Percentiles rank a stretch among this genome's conserved stretches.
Conservation (phyloP, 2,329 filamentous ascomycete species). For the Fusarium udum region DNA sequence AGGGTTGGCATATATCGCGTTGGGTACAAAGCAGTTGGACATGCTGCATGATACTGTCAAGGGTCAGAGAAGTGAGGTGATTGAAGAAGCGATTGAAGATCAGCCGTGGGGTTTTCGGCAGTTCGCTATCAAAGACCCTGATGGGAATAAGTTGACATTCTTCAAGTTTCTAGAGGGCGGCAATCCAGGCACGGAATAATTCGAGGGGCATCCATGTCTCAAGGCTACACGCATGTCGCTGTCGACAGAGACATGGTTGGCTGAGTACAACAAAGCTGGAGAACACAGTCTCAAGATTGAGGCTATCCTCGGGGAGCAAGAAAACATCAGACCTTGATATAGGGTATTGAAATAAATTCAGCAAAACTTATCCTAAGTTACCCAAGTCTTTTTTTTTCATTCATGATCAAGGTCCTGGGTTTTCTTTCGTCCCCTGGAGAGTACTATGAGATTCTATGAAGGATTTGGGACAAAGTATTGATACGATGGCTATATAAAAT, state of each 20-base stretch:
- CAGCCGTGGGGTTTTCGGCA: slow-evolving; percentile 30
- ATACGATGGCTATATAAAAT: not conserved
- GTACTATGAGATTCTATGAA: not conserved
- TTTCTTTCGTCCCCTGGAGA: not conserved
- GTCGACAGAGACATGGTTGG: not conserved
- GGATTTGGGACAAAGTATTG: not conserved
- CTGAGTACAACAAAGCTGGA: not conserved
- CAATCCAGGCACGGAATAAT: slow-evolving; percentile 20
- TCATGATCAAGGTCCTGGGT: not conserved
- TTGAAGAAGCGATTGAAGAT: slow-evolving; percentile 20
- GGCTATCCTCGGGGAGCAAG: not conserved
- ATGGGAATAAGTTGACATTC: slow-evolving; percentile 26
- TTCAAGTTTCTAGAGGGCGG: slow-evolving; percentile 31
- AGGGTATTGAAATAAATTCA: not conserved
- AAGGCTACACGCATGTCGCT: not conserved
- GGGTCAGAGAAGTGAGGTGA: slow-evolving; percentile 1
- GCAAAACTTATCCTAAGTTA: not conserved
- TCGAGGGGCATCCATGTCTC: not conserved
- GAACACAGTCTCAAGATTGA: not conserved
- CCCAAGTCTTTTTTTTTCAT: not conserved
- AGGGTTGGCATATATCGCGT: slow-evolving; percentile 22
- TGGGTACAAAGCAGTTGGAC: slow-evolving; percentile 22
- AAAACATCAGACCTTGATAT: not conserved
- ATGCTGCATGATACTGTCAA: slow-evolving; percentile 16
- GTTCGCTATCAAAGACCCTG: slow-evolving; percentile 25